Base-by-base conservation (phyloP, 23 red algal species). In the Gracilaria gracilis region DNA sequence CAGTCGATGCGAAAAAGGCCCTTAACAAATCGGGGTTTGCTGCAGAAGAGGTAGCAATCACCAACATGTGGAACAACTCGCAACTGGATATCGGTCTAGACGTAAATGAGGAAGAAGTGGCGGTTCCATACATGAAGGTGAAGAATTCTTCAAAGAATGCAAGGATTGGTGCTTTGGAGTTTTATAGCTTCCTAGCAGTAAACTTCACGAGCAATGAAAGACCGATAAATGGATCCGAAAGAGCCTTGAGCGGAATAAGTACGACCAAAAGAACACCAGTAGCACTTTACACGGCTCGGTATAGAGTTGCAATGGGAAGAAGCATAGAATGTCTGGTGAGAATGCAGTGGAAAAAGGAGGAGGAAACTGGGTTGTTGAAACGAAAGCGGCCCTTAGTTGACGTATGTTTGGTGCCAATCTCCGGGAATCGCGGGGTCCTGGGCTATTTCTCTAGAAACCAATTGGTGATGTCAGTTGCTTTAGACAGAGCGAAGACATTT, bases 401-500 rank as follows among this genome's bases (percentile, higher is more conserved):
- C 7, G 62, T 31, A 15, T 67, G 62, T 17, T 31, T 67, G 32
- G 9, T 67, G 13, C 62, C 62, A 33, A 33, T 31, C 27, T 67
- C 24, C 1, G 20, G 33, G 27, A 67, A 67, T 21, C 62, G 62
- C 33, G 62, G 62, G 62, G 28, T 31, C 32, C 9, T 67, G 9
- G 27, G 62, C 33, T 67, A 29, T 27, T 64, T 64, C 21, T 29
- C 23, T 9, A 67, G 24, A 67, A 29, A 31, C 62, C 62, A 31
- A 2, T 67, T 67, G 62, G 62, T 67, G 27, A 67, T 67, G 62
- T 67, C 62, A 2, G 62, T 67, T 33, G 62, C 62, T 67, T 17
- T 67, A 33, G 62, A 67, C 11, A 21, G 62, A 67, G 28, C 11
- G 28, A 67, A 17, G 2, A 33, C 62, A 67, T 67, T 67, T 35